Conservation (phyloP, 2,329 filamentous ascomycete species). For the Cladosporium austrohemisphaericum region DNA sequence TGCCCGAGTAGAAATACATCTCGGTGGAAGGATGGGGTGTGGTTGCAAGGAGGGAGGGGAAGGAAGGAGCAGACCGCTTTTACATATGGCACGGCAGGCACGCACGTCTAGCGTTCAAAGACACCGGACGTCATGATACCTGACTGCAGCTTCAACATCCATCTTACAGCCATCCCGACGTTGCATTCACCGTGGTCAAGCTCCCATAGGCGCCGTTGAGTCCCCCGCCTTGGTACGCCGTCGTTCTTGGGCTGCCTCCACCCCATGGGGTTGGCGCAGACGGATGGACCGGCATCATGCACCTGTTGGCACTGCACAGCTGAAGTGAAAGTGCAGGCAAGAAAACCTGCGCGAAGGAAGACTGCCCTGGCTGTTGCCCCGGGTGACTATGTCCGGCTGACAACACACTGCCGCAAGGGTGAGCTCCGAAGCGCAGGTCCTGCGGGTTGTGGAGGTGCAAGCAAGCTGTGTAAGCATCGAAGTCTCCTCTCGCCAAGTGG, state of each 20-base stretch:
- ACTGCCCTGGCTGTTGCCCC: not conserved
- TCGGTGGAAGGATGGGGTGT: not conserved
- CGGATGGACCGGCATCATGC: not conserved
- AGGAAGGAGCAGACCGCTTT: not conserved
- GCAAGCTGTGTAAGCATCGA: conserved; percentile 8
- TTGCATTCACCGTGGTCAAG: conserved; percentile 6
- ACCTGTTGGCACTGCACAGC: not conserved
- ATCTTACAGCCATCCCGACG: conserved; percentile 5
- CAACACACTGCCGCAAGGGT: not conserved
- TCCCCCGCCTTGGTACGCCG: conserved; percentile 7
- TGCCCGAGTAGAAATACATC: not conserved
- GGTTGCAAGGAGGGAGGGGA: too few relatives aligned
- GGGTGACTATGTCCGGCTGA: not conserved
- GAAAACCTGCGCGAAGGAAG: not conserved
- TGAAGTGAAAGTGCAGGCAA: not conserved
- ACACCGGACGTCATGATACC: conserved; percentile 1
- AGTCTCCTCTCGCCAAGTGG: conserved; percentile 6
- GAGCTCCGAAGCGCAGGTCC: not conserved
- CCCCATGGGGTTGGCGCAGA: not conserved
- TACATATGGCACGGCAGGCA: not conserved
- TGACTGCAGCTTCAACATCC: not conserved
- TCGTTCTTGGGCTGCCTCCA: not conserved
- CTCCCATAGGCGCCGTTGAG: conserved; percentile 5
- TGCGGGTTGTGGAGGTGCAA: not conserved
- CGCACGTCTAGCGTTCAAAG: not conserved